A percentile compares a stretch with the other conserved stretches of the same genome.
Conservation (phyloP, 2,329 filamentous ascomycete species). For the Clonostachys rosea region DNA sequence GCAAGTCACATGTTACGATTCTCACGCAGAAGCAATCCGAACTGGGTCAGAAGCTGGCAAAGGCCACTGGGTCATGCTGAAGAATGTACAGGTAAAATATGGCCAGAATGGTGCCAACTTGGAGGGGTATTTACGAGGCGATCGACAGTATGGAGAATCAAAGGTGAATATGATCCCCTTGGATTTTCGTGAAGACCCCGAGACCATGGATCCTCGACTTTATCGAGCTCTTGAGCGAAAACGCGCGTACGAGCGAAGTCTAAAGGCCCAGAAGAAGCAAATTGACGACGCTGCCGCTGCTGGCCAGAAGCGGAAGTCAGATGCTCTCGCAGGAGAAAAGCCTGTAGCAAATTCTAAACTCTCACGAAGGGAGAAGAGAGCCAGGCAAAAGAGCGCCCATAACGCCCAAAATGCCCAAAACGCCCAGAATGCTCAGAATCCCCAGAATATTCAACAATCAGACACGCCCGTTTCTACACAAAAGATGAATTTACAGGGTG, state of each 20-base stretch:
- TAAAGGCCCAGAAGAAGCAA: slow-evolving; percentile 30
- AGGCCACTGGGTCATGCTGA: slow-evolving; percentile 61
- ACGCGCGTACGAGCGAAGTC: slow-evolving; percentile 54
- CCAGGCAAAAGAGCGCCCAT: slow-evolving; percentile 8
- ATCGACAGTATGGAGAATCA: slow-evolving; percentile 27
- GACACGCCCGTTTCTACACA: not conserved
- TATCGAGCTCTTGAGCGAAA: slow-evolving; percentile 60
- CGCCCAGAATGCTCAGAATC: not conserved
- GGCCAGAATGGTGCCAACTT: slow-evolving; percentile 48
- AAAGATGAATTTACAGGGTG: slow-evolving; percentile 1
- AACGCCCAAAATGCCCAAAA: slow-evolving; percentile 12
- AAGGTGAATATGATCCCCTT: slow-evolving; percentile 57
- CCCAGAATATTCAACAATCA: not conserved
- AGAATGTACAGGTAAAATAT: slow-evolving; percentile 68
- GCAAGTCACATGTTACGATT: slow-evolving; percentile 66
- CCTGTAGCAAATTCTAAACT: slow-evolving; percentile 15
- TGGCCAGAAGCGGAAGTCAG: slow-evolving; percentile 30
- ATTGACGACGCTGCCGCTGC: slow-evolving; percentile 27
- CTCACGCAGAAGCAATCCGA: slow-evolving; percentile 57
- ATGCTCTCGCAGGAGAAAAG: not conserved
- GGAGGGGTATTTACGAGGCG: slow-evolving; percentile 68
- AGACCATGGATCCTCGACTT: slow-evolving; percentile 40
- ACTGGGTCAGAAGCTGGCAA: slow-evolving; percentile 38
- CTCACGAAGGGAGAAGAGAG: slow-evolving; percentile 4
- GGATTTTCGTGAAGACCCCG: slow-evolving; percentile 26